Conservation (phyloP, 306 rosid genomes). For the Malus sylvestris region DNA sequence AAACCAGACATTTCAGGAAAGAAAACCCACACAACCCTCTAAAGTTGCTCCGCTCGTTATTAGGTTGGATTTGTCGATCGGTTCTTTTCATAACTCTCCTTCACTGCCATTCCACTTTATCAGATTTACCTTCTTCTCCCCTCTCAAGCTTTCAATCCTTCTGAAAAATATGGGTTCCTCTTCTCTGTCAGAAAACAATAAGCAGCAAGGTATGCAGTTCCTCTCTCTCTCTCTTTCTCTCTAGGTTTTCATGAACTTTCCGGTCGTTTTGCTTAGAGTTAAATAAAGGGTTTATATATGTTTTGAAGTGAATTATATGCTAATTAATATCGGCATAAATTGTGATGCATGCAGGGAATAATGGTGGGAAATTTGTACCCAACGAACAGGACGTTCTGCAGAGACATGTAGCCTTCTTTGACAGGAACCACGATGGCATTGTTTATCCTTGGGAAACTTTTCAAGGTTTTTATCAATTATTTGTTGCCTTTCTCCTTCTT, state of each 20-base stretch:
- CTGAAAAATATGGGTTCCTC: constrained; percentile 11
- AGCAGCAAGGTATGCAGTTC: background rate
- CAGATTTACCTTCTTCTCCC: background rate
- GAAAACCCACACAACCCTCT: background rate
- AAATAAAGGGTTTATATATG: background rate
- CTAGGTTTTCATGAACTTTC: background rate
- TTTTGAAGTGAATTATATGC: background rate
- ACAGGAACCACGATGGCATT: constrained; percentile 58
- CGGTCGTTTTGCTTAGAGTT: background rate
- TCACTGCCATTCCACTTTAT: background rate
- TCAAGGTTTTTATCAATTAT: constrained; percentile 34
- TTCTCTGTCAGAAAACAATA: background rate
- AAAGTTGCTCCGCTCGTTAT: background rate
- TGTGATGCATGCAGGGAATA: background rate
- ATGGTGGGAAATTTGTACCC: constrained; percentile 19
- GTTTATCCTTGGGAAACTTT: constrained; percentile 83
- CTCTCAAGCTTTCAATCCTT: background rate
- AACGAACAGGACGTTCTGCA: constrained; percentile 44
- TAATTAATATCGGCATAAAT: background rate
- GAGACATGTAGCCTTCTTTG: constrained; percentile 72
- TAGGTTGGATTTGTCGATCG: background rate
- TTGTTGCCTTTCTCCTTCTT: background rate
- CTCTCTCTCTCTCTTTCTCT: background rate
- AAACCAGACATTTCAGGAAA: background rate
- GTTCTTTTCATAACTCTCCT: background rate